Evolutionary conservation across 805 yeast species (phyloP).

Genomic region (Candida glaebosa): DNA sequence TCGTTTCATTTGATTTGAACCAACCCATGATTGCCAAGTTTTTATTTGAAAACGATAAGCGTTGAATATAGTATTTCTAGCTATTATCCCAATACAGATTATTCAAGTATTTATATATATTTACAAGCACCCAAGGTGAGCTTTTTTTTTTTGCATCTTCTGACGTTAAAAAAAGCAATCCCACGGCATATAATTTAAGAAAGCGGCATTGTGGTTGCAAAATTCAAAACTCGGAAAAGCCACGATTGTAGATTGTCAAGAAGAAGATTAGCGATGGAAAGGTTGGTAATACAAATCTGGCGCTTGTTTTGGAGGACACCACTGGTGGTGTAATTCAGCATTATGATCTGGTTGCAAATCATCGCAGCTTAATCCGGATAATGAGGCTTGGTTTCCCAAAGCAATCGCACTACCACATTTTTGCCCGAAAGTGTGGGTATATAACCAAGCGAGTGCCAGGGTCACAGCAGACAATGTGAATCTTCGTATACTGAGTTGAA

Average conservation of each 20-base stretch:
- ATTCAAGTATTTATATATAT: neutral
- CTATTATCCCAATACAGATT: too few relatives aligned
- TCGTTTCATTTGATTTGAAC: neutral
- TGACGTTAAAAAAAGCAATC: neutral
- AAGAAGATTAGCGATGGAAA: neutral
- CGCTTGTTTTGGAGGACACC: too few relatives aligned
- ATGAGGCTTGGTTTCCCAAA: neutral
- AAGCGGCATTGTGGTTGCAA: conserved; percentile 1
- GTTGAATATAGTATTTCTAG: too few relatives aligned
- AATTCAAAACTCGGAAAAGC: neutral
- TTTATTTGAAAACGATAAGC: too few relatives aligned
- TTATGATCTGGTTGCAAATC: neutral
- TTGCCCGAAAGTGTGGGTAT: too few relatives aligned
- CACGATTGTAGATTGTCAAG: neutral
- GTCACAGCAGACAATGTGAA: too few relatives aligned
- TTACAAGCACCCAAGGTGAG: neutral
- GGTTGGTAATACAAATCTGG: neutral
- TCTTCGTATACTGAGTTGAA: too few relatives aligned
- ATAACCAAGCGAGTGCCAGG: too few relatives aligned
- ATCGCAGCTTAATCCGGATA: neutral
- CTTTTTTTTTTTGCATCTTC: neutral
- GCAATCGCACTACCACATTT: neutral
- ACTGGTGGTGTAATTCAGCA: too few relatives aligned
- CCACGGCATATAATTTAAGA: neutral
- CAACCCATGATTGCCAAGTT: conserved; percentile 3